Conservation (phyloP, 2,329 filamentous ascomycete genomes). For the Phyllosticta paracitricarpa region DNA sequence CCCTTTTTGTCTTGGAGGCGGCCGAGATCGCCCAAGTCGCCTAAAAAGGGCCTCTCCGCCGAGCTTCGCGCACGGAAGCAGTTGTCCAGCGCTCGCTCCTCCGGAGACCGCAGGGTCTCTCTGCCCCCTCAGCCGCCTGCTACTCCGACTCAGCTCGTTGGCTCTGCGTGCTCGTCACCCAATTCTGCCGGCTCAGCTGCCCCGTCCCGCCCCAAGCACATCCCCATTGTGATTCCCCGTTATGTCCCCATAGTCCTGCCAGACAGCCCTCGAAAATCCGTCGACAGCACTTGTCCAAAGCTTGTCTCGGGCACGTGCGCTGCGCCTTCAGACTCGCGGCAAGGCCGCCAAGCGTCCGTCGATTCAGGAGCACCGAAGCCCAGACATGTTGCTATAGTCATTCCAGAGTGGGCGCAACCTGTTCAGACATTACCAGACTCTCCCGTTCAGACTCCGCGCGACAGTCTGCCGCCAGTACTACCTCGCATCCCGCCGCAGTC, state of each 20-base stretch:
- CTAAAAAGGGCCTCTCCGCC: slow-evolving; percentile 15
- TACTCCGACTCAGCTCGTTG: not conserved
- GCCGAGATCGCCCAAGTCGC: slow-evolving; percentile 21
- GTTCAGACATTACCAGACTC: slow-evolving; percentile 28
- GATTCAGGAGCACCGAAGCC: slow-evolving; percentile 24
- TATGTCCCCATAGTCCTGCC: slow-evolving; percentile 31
- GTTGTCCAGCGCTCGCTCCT: slow-evolving; percentile 18
- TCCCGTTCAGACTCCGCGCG: slow-evolving; percentile 20
- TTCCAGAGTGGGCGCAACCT: slow-evolving; percentile 36
- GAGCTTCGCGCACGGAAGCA: slow-evolving; percentile 15
- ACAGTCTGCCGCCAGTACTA: slow-evolving; percentile 11
- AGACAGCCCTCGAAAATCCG: slow-evolving; percentile 26
- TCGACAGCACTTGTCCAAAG: slow-evolving; percentile 23
- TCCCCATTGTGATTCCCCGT: slow-evolving; percentile 34
- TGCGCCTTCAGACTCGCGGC: slow-evolving; percentile 22
- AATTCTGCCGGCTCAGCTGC: slow-evolving; percentile 15
- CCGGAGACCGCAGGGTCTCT: not conserved
- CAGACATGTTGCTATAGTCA: slow-evolving; percentile 42
- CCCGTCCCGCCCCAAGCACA: slow-evolving; percentile 30
- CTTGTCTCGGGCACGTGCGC: not conserved
- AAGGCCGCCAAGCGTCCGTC: slow-evolving; percentile 21
- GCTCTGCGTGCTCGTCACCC: slow-evolving; percentile 14
- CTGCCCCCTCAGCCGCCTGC: not conserved
- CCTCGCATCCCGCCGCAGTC: slow-evolving; percentile 14
- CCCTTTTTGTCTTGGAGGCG: slow-evolving; percentile 24